Evolutionary conservation across 106 monocot genomes (phyloP).

Genomic region (Allium fistulosum): DNA sequence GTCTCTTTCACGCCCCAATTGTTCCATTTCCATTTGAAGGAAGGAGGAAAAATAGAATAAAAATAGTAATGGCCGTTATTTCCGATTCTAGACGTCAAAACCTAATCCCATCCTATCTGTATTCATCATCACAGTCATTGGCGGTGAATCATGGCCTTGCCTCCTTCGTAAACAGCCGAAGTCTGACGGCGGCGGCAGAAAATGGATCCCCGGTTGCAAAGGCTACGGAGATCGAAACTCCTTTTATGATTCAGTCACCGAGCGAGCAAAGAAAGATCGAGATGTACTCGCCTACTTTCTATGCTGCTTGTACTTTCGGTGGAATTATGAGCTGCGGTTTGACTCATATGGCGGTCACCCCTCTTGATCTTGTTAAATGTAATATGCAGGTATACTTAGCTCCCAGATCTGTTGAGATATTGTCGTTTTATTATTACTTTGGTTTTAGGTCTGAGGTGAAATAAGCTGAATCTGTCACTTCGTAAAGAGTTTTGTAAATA

Average conservation of each 20-base stretch:
- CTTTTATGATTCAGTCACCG: slow-evolving; percentile 10
- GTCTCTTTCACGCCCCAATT: no score
- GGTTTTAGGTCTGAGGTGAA: background rate
- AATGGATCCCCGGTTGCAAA: background rate
- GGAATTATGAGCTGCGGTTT: slow-evolving; percentile 37
- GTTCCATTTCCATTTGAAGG: no score
- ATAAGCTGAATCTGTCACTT: background rate
- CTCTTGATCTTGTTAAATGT: slow-evolving; percentile 26
- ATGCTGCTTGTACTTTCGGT: slow-evolving; percentile 47
- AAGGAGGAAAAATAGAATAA: background rate
- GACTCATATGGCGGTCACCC: slow-evolving; percentile 24
- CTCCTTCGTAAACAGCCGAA: background rate
- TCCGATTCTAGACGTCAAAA: slow-evolving; percentile 5
- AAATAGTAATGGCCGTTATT: background rate
- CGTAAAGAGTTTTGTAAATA: background rate
- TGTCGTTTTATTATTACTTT: background rate
- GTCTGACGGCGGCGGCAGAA: background rate
- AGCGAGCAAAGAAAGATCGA: slow-evolving; percentile 29
- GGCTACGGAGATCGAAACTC: background rate
- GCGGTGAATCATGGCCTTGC: background rate
- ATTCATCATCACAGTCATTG: background rate
- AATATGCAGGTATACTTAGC: slow-evolving; percentile 16
- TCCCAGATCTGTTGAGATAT: background rate
- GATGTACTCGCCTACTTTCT: slow-evolving; percentile 56
- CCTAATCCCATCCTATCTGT: slow-evolving; percentile 7